These are phyloP conservation scores for Phyllosticta citrichinensis DNA, from an alignment of 2,329 filamentous ascomycete genomes.

Conservation along the genomic window DNA sequence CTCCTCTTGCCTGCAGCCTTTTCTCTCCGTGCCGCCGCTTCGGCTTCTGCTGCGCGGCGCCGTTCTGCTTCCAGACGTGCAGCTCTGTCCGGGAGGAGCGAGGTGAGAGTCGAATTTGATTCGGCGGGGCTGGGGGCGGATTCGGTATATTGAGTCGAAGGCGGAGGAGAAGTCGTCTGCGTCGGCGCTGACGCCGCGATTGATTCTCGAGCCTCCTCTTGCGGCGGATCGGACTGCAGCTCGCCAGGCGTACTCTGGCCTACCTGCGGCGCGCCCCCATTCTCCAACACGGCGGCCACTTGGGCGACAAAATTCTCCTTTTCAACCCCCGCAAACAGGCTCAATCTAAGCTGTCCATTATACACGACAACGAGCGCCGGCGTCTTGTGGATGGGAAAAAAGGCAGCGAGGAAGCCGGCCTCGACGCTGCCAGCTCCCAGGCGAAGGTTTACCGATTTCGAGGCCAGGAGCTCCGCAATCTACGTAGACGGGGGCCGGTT, in stretches of 20 bases:
- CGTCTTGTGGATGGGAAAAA: conserved; percentile 70
- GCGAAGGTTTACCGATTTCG: conserved; percentile 59
- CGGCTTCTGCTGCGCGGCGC: conserved; percentile 10
- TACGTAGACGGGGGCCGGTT: conserved; percentile 12
- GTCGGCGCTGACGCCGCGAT: background rate
- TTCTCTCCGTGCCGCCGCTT: conserved; percentile 13
- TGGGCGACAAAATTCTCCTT: conserved; percentile 57
- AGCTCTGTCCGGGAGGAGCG: conserved; percentile 25
- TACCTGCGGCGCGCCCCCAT: conserved; percentile 7
- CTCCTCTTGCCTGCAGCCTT: conserved; percentile 32
- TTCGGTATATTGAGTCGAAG: conserved; percentile 2
- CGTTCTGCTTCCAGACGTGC: conserved; percentile 34
- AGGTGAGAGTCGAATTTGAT: background rate
- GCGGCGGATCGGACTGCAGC: background rate
- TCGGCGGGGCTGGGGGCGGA: background rate
- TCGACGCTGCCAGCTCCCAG: conserved; percentile 66
- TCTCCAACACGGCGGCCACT: conserved; percentile 25
- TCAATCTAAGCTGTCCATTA: conserved; percentile 68
- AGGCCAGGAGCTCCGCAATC: conserved; percentile 41
- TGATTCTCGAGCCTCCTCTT: background rate
- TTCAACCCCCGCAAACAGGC: conserved; percentile 54
- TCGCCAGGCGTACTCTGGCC: background rate
- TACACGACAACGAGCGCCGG: conserved; percentile 73
- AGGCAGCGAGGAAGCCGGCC: conserved; percentile 69
- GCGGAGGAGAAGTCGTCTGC: conserved; percentile 11